Evolutionary conservation across 805 yeast genomes (phyloP).

Genomic region (Yamadazyma laniorum): DNA sequence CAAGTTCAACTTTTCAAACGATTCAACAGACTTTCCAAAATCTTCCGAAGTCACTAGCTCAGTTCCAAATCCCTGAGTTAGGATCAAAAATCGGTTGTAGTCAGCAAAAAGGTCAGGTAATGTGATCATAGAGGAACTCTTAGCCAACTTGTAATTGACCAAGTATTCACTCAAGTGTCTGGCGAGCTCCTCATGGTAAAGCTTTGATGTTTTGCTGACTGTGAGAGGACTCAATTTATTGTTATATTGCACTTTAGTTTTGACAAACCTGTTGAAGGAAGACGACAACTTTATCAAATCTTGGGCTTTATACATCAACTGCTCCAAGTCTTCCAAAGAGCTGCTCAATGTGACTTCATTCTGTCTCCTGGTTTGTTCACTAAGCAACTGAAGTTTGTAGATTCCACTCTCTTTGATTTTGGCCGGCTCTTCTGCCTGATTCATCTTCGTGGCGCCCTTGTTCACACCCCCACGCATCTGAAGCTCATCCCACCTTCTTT

Average conservation of each 20-base stretch:
- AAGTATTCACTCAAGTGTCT: slow-evolving; percentile 78
- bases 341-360: slow-evolving; percentile 61
- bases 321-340: slow-evolving; percentile 75
- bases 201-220: slow-evolving; percentile 30
- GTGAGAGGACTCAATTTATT: slow-evolving; percentile 30
- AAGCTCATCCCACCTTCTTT: slow-evolving; percentile 47
- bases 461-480: slow-evolving; percentile 35
- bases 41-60: slow-evolving; percentile 71
- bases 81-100: slow-evolving; percentile 35
- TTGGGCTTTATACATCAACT: slow-evolving; percentile 72
- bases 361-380: slow-evolving; percentile 52
- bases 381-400: slow-evolving; percentile 60
- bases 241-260: slow-evolving; percentile 10
- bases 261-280: slow-evolving; percentile 31
- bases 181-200: slow-evolving; percentile 66
- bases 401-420: slow-evolving; percentile 50
- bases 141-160: slow-evolving; percentile 27
- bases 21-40: slow-evolving; percentile 56
- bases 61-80: slow-evolving; percentile 48
- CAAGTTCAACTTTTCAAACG: slow-evolving; percentile 55
- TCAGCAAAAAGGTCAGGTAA: slow-evolving; percentile 42
- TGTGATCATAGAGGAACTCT: slow-evolving; percentile 37
- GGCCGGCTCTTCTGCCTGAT: background rate
- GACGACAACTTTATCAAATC: slow-evolving; percentile 61
- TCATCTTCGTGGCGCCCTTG: slow-evolving; percentile 31